These are phyloP conservation scores for Saccharomycopsis schoenii DNA, from an alignment of 805 yeast species.

Conservation along the genomic window DNA sequence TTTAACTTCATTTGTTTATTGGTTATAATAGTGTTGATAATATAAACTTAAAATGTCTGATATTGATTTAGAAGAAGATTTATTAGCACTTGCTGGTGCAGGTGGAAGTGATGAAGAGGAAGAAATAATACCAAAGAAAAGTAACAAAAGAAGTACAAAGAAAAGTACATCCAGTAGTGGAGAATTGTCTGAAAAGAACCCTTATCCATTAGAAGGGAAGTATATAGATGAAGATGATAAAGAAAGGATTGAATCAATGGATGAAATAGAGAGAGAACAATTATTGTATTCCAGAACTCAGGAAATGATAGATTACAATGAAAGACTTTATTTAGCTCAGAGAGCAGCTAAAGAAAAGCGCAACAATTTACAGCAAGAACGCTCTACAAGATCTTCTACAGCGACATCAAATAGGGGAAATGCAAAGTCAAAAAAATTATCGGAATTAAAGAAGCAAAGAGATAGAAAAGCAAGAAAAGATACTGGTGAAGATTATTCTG, in stretches of 20 bases:
- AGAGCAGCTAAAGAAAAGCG: slow-evolving; percentile 38
- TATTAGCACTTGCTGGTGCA: slow-evolving; percentile 88
- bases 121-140: slow-evolving; percentile 23
- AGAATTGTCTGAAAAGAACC: slow-evolving; percentile 42
- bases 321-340: slow-evolving; percentile 71
- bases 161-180: slow-evolving; percentile 21
- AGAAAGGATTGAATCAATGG: slow-evolving; percentile 52
- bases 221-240: slow-evolving; percentile 78
- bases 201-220: slow-evolving; percentile 90
- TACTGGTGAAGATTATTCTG: slow-evolving; percentile 36
- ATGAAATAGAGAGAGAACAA: slow-evolving; percentile 88
- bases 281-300: slow-evolving; percentile 87
- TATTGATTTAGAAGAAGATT: slow-evolving; percentile 70
- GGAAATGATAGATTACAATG: slow-evolving; percentile 81
- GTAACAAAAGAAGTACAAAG: slow-evolving; percentile 25
- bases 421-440: slow-evolving; percentile 41
- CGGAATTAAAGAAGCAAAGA: slow-evolving; percentile 68
- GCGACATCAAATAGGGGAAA: slow-evolving; percentile 25
- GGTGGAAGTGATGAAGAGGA: slow-evolving; percentile 34
- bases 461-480: slow-evolving; percentile 45
- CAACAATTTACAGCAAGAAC: slow-evolving; percentile 40
- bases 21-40: background rate
- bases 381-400: slow-evolving; percentile 31
- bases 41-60: slow-evolving; percentile 47
- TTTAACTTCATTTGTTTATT: no score